Evolutionary conservation across 1,139 yeast species (phyloP), one percentile per base, ranked within the genome.

Genomic region (Blastobotrys ciferrii): DNA sequence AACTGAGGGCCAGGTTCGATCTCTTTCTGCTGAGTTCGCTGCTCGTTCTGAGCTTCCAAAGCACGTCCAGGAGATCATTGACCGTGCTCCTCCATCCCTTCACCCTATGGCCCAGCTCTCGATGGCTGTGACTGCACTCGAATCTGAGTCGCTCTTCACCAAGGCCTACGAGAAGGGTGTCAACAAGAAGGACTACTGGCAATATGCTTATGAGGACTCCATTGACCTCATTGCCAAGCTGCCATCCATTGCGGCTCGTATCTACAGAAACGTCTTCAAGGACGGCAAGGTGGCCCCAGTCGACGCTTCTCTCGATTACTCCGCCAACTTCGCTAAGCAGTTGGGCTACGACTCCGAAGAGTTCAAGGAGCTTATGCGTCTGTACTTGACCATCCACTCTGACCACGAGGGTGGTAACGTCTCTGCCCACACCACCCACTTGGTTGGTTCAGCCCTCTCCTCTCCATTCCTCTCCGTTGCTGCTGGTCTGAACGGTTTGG

Each of bases 341-440:
- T 79, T 91, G 65, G 97, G 98, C 66, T 87, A 75, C 73, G 89
- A 88, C 68, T 80, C 84, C 77, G 69, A 73, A 67, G 88, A 85
- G 75, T 89, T 91, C 71, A 78, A 84, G 58, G 96, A 91, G 76
- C 81, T 91, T 68, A 81, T 91, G 85, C 87, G 98, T 78, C 80
- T 91, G 68, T 91, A 91, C 82, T 79, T 91, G 70, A 87, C 97
- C 65, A 86, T 91, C 73, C 98, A 91, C 81, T 85, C 95, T 53
- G 97, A 91, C 73, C 98, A 91, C 75, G 98, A 91, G 77, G 97
- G 97, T 76, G 98, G 98, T 73, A 91, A 91, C 68, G 98, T 91
- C 55, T 87, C 96, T 55, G 97, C 97, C 47, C 98, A 91, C 77
- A 82, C 97, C 64, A 89, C 98, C 59, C 97, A 91, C 74, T 79